These are phyloP conservation scores for Taphrina communis DNA, from an alignment of 1,139 yeast species.

Conservation along the genomic window DNA sequence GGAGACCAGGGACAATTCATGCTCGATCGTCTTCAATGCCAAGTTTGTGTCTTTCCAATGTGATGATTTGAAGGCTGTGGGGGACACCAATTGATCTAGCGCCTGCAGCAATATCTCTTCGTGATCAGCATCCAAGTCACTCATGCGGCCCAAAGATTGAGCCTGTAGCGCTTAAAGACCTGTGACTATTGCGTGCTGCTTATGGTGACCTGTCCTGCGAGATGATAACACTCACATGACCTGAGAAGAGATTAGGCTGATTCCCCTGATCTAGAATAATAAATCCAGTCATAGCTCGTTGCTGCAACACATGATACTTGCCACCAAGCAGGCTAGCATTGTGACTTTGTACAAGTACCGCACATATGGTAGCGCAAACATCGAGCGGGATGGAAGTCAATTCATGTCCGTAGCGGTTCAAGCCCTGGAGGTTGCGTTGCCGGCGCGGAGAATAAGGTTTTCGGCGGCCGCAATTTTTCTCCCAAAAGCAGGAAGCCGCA, in stretches of 20 bases:
- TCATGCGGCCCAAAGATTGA: not conserved
- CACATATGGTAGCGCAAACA: too few relatives aligned
- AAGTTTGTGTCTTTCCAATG: not conserved
- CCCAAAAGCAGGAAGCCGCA: not conserved
- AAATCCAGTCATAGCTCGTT: too few relatives aligned
- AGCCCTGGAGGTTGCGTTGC: not conserved
- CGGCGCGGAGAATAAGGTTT: constrained; percentile 10
- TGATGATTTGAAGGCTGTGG: not conserved
- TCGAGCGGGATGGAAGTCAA: too few relatives aligned
- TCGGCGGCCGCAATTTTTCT: not conserved
- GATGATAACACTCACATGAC: not conserved
- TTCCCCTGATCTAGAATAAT: too few relatives aligned
- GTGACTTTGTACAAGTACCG: too few relatives aligned
- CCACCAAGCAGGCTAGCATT: too few relatives aligned
- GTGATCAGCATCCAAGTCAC: not conserved
- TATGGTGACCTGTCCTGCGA: not conserved
- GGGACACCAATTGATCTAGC: not conserved
- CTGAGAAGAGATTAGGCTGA: too few relatives aligned
- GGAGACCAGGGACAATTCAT: not conserved
- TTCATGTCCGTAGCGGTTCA: too few relatives aligned
- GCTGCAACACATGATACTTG: too few relatives aligned
- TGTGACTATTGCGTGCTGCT: not conserved
- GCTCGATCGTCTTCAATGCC: constrained; percentile 5
- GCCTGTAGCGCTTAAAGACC: not conserved
- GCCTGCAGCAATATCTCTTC: not conserved